phyloP scores from a whole-genome alignment of 805 yeast genomes.

The Yamadazyma akitaensis region DNA sequence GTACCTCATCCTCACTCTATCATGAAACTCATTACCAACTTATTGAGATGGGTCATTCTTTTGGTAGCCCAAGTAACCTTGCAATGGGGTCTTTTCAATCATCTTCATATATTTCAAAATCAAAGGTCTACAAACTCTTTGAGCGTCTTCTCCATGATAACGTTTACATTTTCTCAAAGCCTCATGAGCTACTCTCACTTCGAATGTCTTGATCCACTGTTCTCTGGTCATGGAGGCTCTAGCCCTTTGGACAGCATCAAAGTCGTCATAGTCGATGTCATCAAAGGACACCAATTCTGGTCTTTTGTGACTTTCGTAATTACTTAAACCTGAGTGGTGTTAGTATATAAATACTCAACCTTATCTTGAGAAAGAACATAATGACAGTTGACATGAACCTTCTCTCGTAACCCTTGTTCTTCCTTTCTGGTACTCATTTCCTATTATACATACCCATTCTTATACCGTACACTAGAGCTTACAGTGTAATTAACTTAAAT shows the following conservation, averaged over 20 bases:
- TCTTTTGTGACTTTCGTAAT: slow-evolving; percentile 44
- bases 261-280: slow-evolving; percentile 72
- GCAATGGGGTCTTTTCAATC: slow-evolving; percentile 64
- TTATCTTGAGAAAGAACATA: no score
- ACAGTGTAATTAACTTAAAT: slow-evolving; percentile 7
- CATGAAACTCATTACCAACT: slow-evolving; percentile 4
- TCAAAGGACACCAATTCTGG: slow-evolving; percentile 80
- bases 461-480: slow-evolving; percentile 3
- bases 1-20: not conserved
- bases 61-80: slow-evolving; percentile 82
- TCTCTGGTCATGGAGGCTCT: slow-evolving; percentile 75
- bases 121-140: slow-evolving; percentile 75
- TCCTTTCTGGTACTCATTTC: not conserved
- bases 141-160: slow-evolving; percentile 45
- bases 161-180: slow-evolving; percentile 79
- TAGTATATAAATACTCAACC: slow-evolving; percentile 3
- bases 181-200: slow-evolving; percentile 63
- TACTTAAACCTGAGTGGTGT: slow-evolving; percentile 21
- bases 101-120: slow-evolving; percentile 74
- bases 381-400: no score
- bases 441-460: slow-evolving; percentile 19
- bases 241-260: slow-evolving; percentile 62
- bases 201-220: slow-evolving; percentile 71
- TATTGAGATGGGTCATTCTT: slow-evolving; percentile 77
- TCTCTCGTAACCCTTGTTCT: no score